Percentiles rank a stretch among this genome's conserved stretches.
Conservation (phyloP, 1,139 yeast genomes). For the Kluyveromyces marxianus region DNA sequence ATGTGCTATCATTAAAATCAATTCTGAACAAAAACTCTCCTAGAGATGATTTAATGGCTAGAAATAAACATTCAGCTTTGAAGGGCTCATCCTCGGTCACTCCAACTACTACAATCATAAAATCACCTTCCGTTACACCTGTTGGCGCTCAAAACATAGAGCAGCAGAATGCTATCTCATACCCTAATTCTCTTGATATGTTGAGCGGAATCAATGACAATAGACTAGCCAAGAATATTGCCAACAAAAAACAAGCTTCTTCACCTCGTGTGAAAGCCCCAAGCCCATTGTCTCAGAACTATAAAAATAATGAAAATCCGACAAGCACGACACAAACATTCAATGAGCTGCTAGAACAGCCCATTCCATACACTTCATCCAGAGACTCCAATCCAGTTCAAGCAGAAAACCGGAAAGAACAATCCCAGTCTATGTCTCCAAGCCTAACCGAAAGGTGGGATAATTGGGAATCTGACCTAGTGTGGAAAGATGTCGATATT, state of each 20-base stretch:
- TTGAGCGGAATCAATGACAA: not conserved
- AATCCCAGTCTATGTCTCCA: constrained; percentile 1
- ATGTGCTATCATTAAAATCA: constrained; percentile 15
- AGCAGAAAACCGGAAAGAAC: not conserved
- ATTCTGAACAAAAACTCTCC: constrained; percentile 15
- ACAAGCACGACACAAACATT: not conserved
- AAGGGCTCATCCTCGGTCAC: not conserved
- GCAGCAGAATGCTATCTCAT: not conserved
- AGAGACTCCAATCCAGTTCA: not conserved
- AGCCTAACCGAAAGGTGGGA: constrained; percentile 24
- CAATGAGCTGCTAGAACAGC: not conserved
- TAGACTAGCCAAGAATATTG: not conserved
- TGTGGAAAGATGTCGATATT: constrained; percentile 86
- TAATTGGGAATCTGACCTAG: constrained; percentile 57
- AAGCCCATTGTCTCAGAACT: not conserved
- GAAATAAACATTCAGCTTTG: not conserved
- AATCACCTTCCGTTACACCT: not conserved
- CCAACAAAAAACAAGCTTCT: not conserved
- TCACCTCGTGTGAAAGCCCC: not conserved
- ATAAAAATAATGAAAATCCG: not conserved
- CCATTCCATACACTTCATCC: not conserved
- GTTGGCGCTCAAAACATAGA: not conserved
- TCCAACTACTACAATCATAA: not conserved
- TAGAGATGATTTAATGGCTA: constrained; percentile 8
- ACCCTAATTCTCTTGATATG: not conserved